Evolutionary conservation across 2,329 filamentous ascomycete genomes (phyloP).

Genomic region (Aspergillus udagawae): DNA sequence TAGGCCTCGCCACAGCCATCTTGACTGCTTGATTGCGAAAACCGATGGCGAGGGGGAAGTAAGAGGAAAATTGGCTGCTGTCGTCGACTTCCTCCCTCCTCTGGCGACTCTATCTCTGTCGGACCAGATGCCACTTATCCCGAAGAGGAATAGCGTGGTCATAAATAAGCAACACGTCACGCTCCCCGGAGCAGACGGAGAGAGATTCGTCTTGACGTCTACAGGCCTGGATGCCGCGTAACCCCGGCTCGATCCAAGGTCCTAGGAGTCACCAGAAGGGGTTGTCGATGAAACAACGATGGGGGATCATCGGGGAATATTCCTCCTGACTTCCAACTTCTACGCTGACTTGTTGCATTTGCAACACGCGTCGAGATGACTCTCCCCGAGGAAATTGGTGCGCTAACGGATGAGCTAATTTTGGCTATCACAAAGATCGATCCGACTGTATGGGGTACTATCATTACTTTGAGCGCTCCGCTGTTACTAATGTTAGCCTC

Average conservation of each 20-base stretch:
- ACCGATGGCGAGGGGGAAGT: constrained; percentile 1
- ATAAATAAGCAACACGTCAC: constrained; percentile 11
- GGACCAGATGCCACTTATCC: constrained; percentile 19
- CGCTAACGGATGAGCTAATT: constrained; percentile 68
- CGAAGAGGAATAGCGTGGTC: constrained; percentile 22
- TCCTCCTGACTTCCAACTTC: neutral
- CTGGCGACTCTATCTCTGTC: neutral
- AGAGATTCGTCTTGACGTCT: neutral
- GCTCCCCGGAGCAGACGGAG: neutral
- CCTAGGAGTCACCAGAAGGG: too few relatives aligned
- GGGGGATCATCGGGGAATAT: neutral
- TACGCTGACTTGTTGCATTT: neutral
- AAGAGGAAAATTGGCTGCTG: constrained; percentile 3
- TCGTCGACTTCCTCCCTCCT: neutral
- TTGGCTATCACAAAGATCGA: constrained; percentile 53
- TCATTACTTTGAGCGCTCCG: neutral
- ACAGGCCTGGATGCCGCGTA: constrained; percentile 6
- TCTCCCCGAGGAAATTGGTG: constrained; percentile 60
- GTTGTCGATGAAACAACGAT: neutral
- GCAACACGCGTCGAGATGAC: constrained; percentile 54
- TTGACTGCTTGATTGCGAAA: constrained; percentile 21
- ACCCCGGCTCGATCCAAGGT: neutral
- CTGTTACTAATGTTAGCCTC: constrained; percentile 7
- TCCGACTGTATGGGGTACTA: constrained; percentile 42
- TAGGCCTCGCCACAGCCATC: constrained; percentile 83